Conservation (phyloP, 1,139 yeast genomes). For the Entelexis paramagnoliae region DNA sequence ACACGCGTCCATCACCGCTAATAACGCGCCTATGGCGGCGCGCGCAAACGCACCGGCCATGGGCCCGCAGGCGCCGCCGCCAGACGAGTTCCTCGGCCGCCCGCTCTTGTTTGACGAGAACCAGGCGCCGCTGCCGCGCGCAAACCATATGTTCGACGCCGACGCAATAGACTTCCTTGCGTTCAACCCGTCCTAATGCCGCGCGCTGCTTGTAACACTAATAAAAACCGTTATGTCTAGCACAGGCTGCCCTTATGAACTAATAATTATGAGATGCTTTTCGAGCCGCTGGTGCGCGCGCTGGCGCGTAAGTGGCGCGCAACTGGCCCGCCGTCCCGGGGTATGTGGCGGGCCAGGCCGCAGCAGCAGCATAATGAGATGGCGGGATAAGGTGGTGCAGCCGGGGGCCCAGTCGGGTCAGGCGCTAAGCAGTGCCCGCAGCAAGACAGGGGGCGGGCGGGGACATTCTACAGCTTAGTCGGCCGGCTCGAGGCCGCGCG, state of each 20-base stretch:
- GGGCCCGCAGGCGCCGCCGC: conserved; percentile 12
- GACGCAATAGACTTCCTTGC: conserved; percentile 23
- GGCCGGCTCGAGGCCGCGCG: too few species aligned
- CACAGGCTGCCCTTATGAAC: not conserved
- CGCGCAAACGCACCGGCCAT: not conserved
- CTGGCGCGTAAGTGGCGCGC: too few species aligned
- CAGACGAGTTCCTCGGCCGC: conserved; percentile 21
- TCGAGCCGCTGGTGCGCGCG: not conserved
- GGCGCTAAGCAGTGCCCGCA: too few species aligned
- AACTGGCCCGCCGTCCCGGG: too few species aligned
- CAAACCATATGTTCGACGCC: conserved; percentile 9
- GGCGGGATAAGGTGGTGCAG: too few species aligned
- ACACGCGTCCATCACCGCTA: not conserved
- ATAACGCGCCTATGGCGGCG: not conserved
- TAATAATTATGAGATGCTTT: not conserved
- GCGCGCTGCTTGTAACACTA: not conserved
- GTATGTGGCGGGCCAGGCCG: too few species aligned
- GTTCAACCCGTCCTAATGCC: conserved; percentile 22
- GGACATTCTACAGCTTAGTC: too few species aligned
- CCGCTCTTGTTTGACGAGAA: conserved; percentile 20
- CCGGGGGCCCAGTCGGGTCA: too few species aligned
- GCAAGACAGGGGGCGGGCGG: too few species aligned
- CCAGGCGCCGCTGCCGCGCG: conserved; percentile 1
- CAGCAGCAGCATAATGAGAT: too few species aligned
- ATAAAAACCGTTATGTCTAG: not conserved